Percentiles rank a stretch among this genome's conserved stretches.
Evolutionary conservation across 345 rosid species (phyloP).

Genomic region (Trapa bicornis): DNA sequence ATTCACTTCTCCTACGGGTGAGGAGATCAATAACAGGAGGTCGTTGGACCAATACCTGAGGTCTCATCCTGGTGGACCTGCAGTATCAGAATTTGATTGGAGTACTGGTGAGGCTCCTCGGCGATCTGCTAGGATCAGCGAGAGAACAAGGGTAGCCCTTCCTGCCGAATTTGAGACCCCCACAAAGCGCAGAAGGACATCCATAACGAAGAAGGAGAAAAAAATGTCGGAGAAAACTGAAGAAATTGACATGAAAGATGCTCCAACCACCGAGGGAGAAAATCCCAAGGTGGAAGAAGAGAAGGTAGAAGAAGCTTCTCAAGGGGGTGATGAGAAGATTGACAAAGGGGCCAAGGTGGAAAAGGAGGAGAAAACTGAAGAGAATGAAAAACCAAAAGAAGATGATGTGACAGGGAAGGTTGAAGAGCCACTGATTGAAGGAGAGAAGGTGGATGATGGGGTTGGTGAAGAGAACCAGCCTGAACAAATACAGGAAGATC

Average conservation of each 20-base stretch:
- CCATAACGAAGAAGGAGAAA: constrained; percentile 35
- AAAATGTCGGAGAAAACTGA: constrained; percentile 28
- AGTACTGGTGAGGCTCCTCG: constrained; percentile 59
- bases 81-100: constrained; percentile 49
- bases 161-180: constrained; percentile 31
- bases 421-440: too few species aligned
- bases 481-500: too few species aligned
- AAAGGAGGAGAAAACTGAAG: too few species aligned
- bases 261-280: constrained; percentile 19
- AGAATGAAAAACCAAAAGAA: too few species aligned
- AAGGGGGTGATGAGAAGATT: constrained; percentile 6
- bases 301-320: constrained; percentile 15
- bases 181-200: constrained; percentile 37
- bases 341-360: constrained; percentile 1
- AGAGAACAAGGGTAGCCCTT: constrained; percentile 35
- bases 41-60: constrained; percentile 57
- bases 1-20: constrained; percentile 57
- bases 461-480: too few species aligned
- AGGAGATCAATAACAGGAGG: constrained; percentile 39
- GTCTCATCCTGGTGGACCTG: constrained; percentile 47
- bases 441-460: too few species aligned
- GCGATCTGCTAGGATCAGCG: constrained; percentile 59
- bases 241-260: constrained; percentile 25
- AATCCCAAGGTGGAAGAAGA: constrained; percentile 18
- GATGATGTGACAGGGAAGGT: too few species aligned